Base-by-base conservation (phyloP, 2,329 filamentous ascomycete genomes). In the Botryotinia convoluta region DNA sequence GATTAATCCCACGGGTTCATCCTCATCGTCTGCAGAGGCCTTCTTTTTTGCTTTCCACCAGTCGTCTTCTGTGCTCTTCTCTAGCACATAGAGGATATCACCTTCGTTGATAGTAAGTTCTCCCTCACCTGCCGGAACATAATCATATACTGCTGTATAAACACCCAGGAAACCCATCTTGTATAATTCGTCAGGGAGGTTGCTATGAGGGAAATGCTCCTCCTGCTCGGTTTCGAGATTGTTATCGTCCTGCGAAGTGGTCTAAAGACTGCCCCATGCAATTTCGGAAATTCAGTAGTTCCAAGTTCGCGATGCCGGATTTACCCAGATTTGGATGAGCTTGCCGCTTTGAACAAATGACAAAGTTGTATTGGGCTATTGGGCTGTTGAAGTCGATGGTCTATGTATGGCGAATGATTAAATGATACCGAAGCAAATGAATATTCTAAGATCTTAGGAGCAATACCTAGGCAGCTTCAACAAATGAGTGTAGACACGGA, bases 91-190 rank as follows among this genome's bases (percentile, higher is more conserved):
- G 74, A 98, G 89, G 76, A 98, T 82, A 83, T 98, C 95, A 74
- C 94, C 94, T 80, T 98, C 95, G 72, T 84, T 86, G 79, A 98
- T 92, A 76, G 91, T 88, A 75, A 98, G 87, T 87, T 98, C 95
- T 77, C 92, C 92, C 79, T 93, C 92, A 78, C 90, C 91, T 83
- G 97, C 94, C 76, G 95, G 94, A 81, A 88, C 87, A 85, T 98
- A 98, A 85, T 97, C 94, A 86, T 97, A 98, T 80, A 97, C 81
- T 80, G 95, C 95, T 82, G 90, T 92, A 86, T 93, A 97, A 77
- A 98, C 90, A 79, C 94, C 95, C 80, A 97, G 84, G 86, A 98
- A 98, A 77, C 92, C 94, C 95, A 98, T 98, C 62, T 77, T 80
- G 73, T 45, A 48, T 65, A 14, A 22, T 59, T 72, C 42, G 57